Evolutionary conservation across 1,284 basidiomycete genomes (phyloP), one percentile per base, ranked within the genome.

Genomic region (Pulveroboletus sp.): DNA sequence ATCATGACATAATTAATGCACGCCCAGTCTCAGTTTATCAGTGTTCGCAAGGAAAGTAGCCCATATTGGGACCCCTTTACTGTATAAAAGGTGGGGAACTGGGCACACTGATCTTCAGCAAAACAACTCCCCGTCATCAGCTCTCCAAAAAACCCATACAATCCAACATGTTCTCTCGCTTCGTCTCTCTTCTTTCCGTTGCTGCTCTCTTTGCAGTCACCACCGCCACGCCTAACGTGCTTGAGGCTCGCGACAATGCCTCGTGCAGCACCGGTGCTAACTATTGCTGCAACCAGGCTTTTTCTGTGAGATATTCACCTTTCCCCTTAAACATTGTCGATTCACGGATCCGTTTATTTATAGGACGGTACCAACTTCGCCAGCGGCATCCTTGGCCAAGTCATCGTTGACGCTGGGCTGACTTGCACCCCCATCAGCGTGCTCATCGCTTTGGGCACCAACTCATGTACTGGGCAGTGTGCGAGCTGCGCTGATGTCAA

Each of bases 71-170:
- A 8, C 26, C 20, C 3, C 14, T 43, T 43, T 43, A 14, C 7
- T 3, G 31, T 52, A 56, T 56, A 56, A 56, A 52, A 47, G 35
- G 49, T 6, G 29, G 28, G 49, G 14, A 17, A 46, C 10, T 3
- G 35, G 15, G 5, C 15, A 17, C 17, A 18, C 17, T 47, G 29
- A 7, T 42, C 43, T 28, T 24, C 54, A 56, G 46, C 35, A n/a
- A 36, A 38, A 15, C 35, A 36, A 10, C 33, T n/a, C 33, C 29
- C 12, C 29, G 29, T 31, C 7, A 7, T 22, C 20, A 22, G 12
- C 38, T 39, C 11, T 39, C 38, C 20, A 39, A 39, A 18, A 22
- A 26, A 12, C 35, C 35, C 28, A 12, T 15, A n/a, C 17, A 22
- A 29, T 24, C 6, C 4, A 42, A 44, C 31, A 46, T 46, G 43